Base-by-base conservation (phyloP, 805 yeast genomes). In the Kuraishia hungarica region DNA sequence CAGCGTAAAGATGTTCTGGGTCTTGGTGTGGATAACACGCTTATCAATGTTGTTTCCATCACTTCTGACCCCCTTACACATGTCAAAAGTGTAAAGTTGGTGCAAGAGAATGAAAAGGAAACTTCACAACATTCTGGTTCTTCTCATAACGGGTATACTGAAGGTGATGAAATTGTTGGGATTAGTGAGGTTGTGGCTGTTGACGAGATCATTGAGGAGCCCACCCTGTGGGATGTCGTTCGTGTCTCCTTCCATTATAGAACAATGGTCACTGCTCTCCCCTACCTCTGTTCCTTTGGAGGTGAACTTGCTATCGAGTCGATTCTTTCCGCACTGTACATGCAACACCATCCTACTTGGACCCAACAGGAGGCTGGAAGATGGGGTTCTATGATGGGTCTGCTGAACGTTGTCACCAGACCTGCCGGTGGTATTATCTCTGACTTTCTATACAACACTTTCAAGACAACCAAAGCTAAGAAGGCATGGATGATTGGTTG, bases 321-420 rank as follows among this genome's bases (percentile, higher is more conserved):
- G 15, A 60, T 63, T 7, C 56, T 67, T 20, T 59, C 68, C 2
- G 63, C 60, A 2, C 53, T 67, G 2, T 67, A 65, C 46, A 43
- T 53, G 20, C 58, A 59, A 20, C 58, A 59, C 35, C 17, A 58
- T 11, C 52, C 55, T 2, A 11, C 52, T 1, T 66, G 66, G 62
- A 21, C 61, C 8, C 62, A 64, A 48, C 56, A 61, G 26, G 51
- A 58, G 50, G 64, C 69, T 2, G 71, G 70, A 39, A 54, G 61
- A 11, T 67, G 71, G 71, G 69, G 67, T 17, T 66, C 70, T 2
- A 67, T 67, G 71, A 59, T 67, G 57, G 71, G 71, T 15, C 55
- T 67, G 23, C 55, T 67, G 35, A 67, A 67, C 53, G 64, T 67
- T 26, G 64, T 66, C 21, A 61, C 70, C 1, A 63, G 71, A 58